Conservation (phyloP, 225 moss, liverwort and hornwort genomes). For the Bryum argenteum region DNA sequence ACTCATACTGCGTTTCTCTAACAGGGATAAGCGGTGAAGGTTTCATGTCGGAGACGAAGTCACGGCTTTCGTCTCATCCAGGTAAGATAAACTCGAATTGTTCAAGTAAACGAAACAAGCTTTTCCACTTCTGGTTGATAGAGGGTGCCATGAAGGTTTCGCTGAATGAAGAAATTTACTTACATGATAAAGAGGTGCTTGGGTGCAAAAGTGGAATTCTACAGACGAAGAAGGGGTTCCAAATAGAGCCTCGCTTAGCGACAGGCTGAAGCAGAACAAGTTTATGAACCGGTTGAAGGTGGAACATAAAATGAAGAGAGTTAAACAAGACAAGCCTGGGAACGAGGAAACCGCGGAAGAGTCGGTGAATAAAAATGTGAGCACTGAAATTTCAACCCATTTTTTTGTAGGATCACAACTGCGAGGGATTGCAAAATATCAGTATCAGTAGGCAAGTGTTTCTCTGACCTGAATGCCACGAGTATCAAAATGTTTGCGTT, state of each 20-base stretch:
- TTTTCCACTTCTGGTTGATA: neutral
- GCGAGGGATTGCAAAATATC: neutral
- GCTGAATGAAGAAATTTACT: conserved; percentile 10
- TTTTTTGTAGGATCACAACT: neutral
- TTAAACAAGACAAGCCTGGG: conserved; percentile 39
- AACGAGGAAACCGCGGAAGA: conserved; percentile 21
- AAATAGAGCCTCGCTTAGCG: conserved; percentile 14
- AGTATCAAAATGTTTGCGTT: neutral
- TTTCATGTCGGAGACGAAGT: conserved; percentile 38
- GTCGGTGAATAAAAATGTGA: conserved; percentile 38
- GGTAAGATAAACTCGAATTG: conserved; percentile 32
- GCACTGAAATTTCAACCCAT: conserved; percentile 12
- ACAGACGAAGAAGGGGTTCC: conserved; percentile 57
- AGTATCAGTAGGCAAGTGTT: neutral
- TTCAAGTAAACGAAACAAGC: neutral
- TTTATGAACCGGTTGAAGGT: conserved; percentile 24
- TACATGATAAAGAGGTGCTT: conserved; percentile 12
- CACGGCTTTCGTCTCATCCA: conserved; percentile 44
- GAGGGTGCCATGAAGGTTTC: neutral
- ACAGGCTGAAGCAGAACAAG: conserved; percentile 35
- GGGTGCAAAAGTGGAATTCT: conserved; percentile 29
- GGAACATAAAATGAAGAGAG: neutral
- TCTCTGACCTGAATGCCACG: conserved; percentile 2
- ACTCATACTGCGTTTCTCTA: conserved; percentile 3
- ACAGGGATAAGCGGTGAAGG: conserved; percentile 37